These are phyloP conservation scores for Parathielavia appendiculata DNA, from an alignment of 495 filamentous ascomycete genomes.

Conservation along the genomic window DNA sequence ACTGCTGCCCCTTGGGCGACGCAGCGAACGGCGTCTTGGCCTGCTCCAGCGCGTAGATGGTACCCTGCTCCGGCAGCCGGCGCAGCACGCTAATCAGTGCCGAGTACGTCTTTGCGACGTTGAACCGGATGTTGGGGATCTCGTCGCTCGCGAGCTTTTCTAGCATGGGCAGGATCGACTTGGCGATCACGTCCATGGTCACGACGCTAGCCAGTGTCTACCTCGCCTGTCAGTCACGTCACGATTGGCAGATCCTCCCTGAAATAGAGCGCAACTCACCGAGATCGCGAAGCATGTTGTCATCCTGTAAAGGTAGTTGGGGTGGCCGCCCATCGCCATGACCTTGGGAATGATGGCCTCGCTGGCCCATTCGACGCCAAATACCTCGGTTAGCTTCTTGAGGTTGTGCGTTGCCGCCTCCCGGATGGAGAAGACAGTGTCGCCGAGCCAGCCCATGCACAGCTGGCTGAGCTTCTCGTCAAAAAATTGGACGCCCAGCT, in stretches of 20 bases:
- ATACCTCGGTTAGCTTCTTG: slow-evolving; percentile 97
- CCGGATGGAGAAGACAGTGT: slow-evolving; percentile 96
- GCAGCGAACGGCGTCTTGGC: slow-evolving; percentile 56
- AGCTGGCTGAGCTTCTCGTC: slow-evolving; percentile 91
- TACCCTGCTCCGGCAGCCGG: slow-evolving; percentile 81
- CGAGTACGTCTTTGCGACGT: slow-evolving; percentile 94
- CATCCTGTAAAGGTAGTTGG: slow-evolving; percentile 99
- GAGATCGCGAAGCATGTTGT: slow-evolving; percentile 97
- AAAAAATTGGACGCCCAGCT: slow-evolving; percentile 96
- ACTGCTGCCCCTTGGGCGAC: slow-evolving; percentile 67
- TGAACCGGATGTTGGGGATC: slow-evolving; percentile 98
- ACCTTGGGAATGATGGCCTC: slow-evolving; percentile 97
- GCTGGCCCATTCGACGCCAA: slow-evolving; percentile 97
- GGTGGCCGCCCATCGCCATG: slow-evolving; percentile 94
- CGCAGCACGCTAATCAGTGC: slow-evolving; percentile 83
- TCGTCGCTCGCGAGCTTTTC: slow-evolving; percentile 87
- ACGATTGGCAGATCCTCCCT: not conserved
- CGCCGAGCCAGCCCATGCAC: slow-evolving; percentile 99
- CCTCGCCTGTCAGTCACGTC: slow-evolving; percentile 29
- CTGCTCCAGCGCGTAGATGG: slow-evolving; percentile 78
- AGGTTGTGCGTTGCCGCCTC: slow-evolving; percentile 96
- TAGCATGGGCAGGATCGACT: slow-evolving; percentile 91
- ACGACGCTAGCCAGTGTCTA: slow-evolving; percentile 93
- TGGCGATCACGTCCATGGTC: slow-evolving; percentile 83
- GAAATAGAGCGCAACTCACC: slow-evolving; percentile 51